These are phyloP conservation scores for Pyracantha coccinea DNA, from an alignment of 331 rosid species.

Conservation along the genomic window DNA sequence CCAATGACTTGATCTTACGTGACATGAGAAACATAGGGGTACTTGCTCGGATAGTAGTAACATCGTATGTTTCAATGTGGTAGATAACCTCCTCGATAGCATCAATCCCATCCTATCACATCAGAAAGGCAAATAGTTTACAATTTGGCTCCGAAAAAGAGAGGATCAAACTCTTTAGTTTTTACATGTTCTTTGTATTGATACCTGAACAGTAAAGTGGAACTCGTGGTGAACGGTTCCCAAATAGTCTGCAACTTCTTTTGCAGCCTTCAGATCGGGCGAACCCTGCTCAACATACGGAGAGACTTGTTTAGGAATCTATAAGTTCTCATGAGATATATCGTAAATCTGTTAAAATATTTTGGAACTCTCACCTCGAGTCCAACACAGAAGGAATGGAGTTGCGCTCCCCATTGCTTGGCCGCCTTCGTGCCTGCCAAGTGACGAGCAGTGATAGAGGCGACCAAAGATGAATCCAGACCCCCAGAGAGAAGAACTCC, in stretches of 20 bases:
- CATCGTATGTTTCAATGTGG: slow-evolving; percentile 87
- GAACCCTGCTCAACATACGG: slow-evolving; percentile 51
- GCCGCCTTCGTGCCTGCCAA: slow-evolving; percentile 71
- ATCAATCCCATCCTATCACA: slow-evolving; percentile 81
- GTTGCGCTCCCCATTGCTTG: slow-evolving; percentile 86
- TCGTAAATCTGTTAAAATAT: neutral
- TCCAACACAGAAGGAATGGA: slow-evolving; percentile 97
- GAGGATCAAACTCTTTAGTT: neutral
- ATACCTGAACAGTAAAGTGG: slow-evolving; percentile 71
- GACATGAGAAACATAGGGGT: slow-evolving; percentile 98
- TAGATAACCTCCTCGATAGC: slow-evolving; percentile 94
- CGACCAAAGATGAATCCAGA: slow-evolving; percentile 85
- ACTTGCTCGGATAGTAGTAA: slow-evolving; percentile 79
- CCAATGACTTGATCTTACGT: slow-evolving; percentile 77
- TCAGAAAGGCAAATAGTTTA: slow-evolving; percentile 3
- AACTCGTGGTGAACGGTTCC: slow-evolving; percentile 96
- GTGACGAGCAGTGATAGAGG: slow-evolving; percentile 84
- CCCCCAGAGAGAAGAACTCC: slow-evolving; percentile 94
- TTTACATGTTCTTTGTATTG: neutral
- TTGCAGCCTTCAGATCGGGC: slow-evolving; percentile 87
- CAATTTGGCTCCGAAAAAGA: neutral
- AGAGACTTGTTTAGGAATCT: neutral
- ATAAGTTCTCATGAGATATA: neutral
- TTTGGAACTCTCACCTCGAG: slow-evolving; percentile 41
- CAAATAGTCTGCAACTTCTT: slow-evolving; percentile 81